phyloP scores from a whole-genome alignment of 2,329 filamentous ascomycete genomes.

The Colletotrichum brevisporum region DNA sequence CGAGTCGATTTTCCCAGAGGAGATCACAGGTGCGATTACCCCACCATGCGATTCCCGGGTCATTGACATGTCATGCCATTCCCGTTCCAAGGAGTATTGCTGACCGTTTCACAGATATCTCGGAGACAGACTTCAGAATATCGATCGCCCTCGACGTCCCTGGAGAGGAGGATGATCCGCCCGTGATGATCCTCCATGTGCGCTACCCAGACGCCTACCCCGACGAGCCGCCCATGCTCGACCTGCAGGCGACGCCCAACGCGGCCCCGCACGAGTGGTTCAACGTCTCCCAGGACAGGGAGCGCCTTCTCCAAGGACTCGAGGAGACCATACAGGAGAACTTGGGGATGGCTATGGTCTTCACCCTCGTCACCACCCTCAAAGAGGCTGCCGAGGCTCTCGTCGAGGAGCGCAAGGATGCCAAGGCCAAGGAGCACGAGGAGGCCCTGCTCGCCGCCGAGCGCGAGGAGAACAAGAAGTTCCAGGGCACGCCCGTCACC shows the following conservation, averaged over 20 bases:
- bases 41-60: conserved; percentile 27
- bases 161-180: conserved; percentile 74
- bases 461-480: conserved; percentile 95
- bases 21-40: conserved; percentile 82
- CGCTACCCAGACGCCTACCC: conserved; percentile 93
- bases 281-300: conserved; percentile 85
- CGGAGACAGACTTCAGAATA: conserved; percentile 90
- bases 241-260: conserved; percentile 82
- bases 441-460: conserved; percentile 74
- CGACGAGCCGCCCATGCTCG: conserved; percentile 86
- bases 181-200: conserved; percentile 85
- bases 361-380: conserved; percentile 87
- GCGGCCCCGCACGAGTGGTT: conserved; percentile 79
- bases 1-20: conserved; percentile 97
- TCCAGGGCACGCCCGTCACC: conserved; percentile 92
- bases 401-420: conserved; percentile 80
- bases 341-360: conserved; percentile 97
- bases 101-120: conserved; percentile 75
- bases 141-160: conserved; percentile 85
- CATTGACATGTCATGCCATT: background rate
- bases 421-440: conserved; percentile 70
- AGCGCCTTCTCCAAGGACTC: conserved; percentile 78
- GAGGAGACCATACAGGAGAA: conserved; percentile 88
- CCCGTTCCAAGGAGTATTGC: conserved; percentile 9
- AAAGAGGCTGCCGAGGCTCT: conserved; percentile 94